A percentile compares a stretch with the other conserved stretches of the same genome.
Conservation (phyloP, 2,329 filamentous ascomycete species). For the Xylariales sp. region DNA sequence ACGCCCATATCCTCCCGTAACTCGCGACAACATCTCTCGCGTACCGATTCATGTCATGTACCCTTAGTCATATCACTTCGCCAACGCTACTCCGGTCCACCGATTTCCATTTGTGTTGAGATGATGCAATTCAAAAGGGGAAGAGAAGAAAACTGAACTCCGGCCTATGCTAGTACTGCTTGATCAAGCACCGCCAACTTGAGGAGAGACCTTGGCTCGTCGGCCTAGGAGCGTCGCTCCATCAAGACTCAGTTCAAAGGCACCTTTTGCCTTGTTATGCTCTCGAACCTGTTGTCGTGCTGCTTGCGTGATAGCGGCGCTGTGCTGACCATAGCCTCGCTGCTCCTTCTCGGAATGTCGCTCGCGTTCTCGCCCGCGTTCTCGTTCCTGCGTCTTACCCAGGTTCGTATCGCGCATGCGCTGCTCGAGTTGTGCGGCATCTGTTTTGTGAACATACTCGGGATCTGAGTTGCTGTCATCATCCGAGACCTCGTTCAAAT, state of each 20-base stretch:
- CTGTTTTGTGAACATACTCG: constrained; percentile 37
- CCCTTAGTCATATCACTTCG: no score
- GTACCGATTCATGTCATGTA: constrained; percentile 1
- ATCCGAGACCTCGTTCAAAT: constrained; percentile 65
- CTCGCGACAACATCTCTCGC: background rate
- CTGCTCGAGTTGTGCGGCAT: constrained; percentile 69
- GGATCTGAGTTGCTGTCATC: constrained; percentile 52
- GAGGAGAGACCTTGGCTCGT: constrained; percentile 49
- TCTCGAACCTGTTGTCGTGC: constrained; percentile 74
- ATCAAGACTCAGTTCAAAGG: constrained; percentile 88
- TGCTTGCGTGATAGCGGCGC: constrained; percentile 75
- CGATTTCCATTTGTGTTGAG: no score
- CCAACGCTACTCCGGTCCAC: no score
- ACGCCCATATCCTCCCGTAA: background rate
- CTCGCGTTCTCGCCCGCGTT: constrained; percentile 45
- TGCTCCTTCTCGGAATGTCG: constrained; percentile 30
- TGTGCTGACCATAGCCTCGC: constrained; percentile 85
- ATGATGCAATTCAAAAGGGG: no score
- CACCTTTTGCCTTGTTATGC: constrained; percentile 65
- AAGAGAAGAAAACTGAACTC: no score
- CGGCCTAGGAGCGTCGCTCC: constrained; percentile 86
- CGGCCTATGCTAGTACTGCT: no score
- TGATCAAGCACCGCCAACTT: constrained; percentile 29
- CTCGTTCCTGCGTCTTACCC: constrained; percentile 50
- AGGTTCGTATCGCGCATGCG: constrained; percentile 79